Conservation (phyloP, 108 stramenopile genomes). For the Thalassiosira profunda region DNA sequence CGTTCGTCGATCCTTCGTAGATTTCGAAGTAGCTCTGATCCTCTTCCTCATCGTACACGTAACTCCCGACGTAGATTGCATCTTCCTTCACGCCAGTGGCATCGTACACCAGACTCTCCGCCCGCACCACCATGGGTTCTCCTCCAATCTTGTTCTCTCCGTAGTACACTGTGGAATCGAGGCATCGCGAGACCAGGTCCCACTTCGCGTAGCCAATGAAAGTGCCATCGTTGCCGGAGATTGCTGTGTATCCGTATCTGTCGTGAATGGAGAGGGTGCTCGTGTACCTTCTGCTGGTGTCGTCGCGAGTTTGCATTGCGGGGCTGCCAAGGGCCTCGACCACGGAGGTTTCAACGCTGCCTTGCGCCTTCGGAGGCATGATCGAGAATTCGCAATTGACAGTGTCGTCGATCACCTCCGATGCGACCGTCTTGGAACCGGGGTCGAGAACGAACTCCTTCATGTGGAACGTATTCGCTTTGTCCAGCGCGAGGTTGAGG, state of each 20-base stretch:
- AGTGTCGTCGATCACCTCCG: slow-evolving; percentile 36
- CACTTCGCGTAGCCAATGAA: slow-evolving; percentile 51
- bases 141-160: slow-evolving; percentile 34
- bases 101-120: no score
- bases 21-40: slow-evolving; percentile 36
- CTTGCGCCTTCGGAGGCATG: slow-evolving; percentile 28
- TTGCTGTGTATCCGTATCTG: slow-evolving; percentile 34
- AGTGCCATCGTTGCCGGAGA: slow-evolving; percentile 20
- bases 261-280: slow-evolving; percentile 31
- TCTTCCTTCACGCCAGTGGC: no score
- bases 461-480: slow-evolving; percentile 48
- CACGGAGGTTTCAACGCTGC: not conserved
- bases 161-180: slow-evolving; percentile 42
- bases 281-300: slow-evolving; percentile 2
- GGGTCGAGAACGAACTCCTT: slow-evolving; percentile 40
- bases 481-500: slow-evolving; percentile 36
- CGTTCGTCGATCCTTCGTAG: slow-evolving; percentile 25
- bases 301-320: not conserved
- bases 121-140: slow-evolving; percentile 33
- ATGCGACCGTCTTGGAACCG: not conserved
- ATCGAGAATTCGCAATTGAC: slow-evolving; percentile 39
- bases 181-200: slow-evolving; percentile 30
- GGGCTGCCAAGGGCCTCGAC: not conserved
- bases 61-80: slow-evolving; percentile 41
- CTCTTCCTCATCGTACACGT: slow-evolving; percentile 26